Percentiles rank a stretch among this genome's conserved stretches.
Evolutionary conservation across 2,329 filamentous ascomycete species (phyloP).

Genomic region (Graphiopsis chlorocephala): DNA sequence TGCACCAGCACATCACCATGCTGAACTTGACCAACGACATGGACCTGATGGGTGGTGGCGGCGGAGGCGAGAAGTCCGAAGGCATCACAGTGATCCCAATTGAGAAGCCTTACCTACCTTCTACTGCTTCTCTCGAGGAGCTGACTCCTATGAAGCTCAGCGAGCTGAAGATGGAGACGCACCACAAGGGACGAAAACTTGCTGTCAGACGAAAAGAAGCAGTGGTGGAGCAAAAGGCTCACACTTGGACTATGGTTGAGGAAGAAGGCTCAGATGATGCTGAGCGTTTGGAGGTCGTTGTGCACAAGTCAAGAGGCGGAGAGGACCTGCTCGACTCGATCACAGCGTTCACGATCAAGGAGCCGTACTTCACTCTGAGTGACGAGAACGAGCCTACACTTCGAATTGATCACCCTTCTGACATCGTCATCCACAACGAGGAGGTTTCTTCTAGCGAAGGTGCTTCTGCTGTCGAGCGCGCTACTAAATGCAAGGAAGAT

Average conservation of each 20-base stretch:
- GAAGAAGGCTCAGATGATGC: conserved; percentile 25
- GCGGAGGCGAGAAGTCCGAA: conserved; percentile 1
- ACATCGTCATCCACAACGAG: conserved; percentile 19
- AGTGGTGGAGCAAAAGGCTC: conserved; percentile 20
- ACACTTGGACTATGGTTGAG: conserved; percentile 34
- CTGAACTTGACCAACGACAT: conserved; percentile 8
- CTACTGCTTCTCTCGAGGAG: conserved; percentile 13
- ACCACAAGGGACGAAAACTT: conserved; percentile 23
- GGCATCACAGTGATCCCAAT: conserved; percentile 10
- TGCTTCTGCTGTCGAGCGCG: conserved; percentile 1
- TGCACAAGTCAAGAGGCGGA: conserved; percentile 35
- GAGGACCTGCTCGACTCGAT: conserved; percentile 35
- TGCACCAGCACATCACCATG: conserved; percentile 14
- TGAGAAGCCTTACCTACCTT: conserved; percentile 15
- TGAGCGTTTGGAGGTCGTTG: conserved; percentile 25
- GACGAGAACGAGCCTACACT: conserved; percentile 29
- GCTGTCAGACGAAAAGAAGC: conserved; percentile 23
- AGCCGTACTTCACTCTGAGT: conserved; percentile 32
- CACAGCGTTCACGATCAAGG: conserved; percentile 28
- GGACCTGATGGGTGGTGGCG: conserved; percentile 9
- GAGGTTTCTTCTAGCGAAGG: neutral
- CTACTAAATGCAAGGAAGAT: conserved; percentile 28
- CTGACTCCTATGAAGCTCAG: conserved; percentile 14
- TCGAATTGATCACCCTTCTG: conserved; percentile 31
- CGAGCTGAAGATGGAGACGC: conserved; percentile 22